Conservation (phyloP, 2,329 filamentous ascomycete genomes). For the Claviceps sp. region DNA sequence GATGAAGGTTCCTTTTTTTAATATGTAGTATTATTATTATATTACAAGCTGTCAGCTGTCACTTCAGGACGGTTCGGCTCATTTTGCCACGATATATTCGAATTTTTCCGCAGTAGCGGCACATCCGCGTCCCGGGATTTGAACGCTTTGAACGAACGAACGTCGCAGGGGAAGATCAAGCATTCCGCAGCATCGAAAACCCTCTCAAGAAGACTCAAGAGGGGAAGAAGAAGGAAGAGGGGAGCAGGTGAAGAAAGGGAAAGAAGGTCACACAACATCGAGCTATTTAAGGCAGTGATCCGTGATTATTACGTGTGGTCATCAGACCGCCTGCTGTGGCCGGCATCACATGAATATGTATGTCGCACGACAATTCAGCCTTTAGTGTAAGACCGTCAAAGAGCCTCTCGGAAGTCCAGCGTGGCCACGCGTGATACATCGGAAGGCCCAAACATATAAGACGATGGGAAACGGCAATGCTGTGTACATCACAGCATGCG, state of each 20-base stretch:
- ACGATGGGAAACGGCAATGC: neutral
- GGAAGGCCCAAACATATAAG: neutral
- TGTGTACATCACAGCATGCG: neutral
- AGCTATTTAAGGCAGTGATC: neutral
- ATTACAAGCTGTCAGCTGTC: too few relatives aligned
- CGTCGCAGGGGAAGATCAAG: neutral
- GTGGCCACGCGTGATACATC: neutral
- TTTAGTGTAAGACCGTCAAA: neutral
- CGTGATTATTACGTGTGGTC: neutral
- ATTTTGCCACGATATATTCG: too few relatives aligned
- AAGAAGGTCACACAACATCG: neutral
- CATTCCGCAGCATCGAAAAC: neutral
- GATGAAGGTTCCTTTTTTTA: too few relatives aligned
- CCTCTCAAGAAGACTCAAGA: neutral
- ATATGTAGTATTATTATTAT: too few relatives aligned
- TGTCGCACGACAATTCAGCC: neutral
- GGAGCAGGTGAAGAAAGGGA: neutral
- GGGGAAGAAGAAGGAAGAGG: neutral
- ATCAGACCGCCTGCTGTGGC: neutral
- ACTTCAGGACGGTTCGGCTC: too few relatives aligned
- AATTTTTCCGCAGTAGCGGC: too few relatives aligned
- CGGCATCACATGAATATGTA: neutral
- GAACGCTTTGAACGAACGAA: too few relatives aligned
- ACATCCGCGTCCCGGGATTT: too few relatives aligned
- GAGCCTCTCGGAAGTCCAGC: neutral